phyloP scores from a whole-genome alignment of 805 yeast species.

The Wickerhamomyces bovis region DNA sequence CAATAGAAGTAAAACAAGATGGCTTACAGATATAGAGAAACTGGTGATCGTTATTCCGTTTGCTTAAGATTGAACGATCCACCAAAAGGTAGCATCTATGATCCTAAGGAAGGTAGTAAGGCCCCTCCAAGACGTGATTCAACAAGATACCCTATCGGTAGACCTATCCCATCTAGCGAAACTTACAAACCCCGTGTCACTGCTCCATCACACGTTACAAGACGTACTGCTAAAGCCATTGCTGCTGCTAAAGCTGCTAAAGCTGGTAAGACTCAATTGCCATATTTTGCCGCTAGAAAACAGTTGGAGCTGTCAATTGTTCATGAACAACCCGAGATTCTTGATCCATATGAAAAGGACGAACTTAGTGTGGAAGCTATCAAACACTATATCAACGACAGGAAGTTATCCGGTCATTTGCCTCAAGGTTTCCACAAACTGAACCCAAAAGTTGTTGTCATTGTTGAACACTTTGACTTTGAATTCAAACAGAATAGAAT shows the following conservation, averaged over 20 bases:
- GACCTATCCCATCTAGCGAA: background rate
- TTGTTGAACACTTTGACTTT: background rate
- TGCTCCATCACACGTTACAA: background rate
- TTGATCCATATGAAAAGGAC: background rate
- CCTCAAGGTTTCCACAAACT: background rate
- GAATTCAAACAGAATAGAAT: background rate
- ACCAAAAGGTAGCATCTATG: too few relatives aligned
- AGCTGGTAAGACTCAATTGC: background rate
- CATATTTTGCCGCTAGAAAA: background rate
- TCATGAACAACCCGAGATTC: background rate
- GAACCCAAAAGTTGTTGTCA: background rate
- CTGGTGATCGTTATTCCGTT: too few relatives aligned
- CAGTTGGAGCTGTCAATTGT: background rate
- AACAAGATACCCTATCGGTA: background rate
- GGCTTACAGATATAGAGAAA: too few relatives aligned
- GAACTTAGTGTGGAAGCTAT: background rate
- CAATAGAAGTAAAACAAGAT: too few relatives aligned
- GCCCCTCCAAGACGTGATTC: background rate
- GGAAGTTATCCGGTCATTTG: background rate
- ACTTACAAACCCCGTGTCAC: background rate
- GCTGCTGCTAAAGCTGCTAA: background rate
- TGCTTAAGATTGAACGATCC: too few relatives aligned
- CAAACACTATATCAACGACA: background rate
- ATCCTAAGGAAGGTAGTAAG: too few relatives aligned
- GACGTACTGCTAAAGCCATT: background rate